phyloP scores from a whole-genome alignment of 192 early-diverging fungal species.

The Coemansia sp. region DNA sequence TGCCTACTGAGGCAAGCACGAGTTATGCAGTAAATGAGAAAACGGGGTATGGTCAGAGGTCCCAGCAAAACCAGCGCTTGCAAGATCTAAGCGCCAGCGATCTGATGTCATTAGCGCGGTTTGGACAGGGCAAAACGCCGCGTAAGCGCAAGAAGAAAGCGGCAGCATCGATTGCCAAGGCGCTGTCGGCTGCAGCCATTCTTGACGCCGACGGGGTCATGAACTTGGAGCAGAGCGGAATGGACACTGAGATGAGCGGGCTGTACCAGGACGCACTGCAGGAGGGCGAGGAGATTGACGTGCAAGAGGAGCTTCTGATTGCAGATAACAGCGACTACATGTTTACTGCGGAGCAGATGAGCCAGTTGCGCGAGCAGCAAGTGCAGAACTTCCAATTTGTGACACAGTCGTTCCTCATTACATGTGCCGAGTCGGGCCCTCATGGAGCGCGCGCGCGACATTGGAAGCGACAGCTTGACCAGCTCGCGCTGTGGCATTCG shows the following conservation, averaged over 20 bases:
- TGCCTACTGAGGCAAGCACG: background rate
- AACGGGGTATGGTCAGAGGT: background rate
- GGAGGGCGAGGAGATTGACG: slow-evolving; percentile 50
- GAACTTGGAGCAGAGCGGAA: slow-evolving; percentile 18
- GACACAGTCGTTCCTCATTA: slow-evolving; percentile 51
- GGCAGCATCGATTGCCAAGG: slow-evolving; percentile 18
- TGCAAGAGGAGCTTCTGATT: slow-evolving; percentile 44
- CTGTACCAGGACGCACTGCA: slow-evolving; percentile 55
- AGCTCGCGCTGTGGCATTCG: slow-evolving; percentile 46
- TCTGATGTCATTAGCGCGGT: slow-evolving; percentile 6
- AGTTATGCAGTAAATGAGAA: background rate
- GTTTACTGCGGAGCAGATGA: slow-evolving; percentile 53
- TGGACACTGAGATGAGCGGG: slow-evolving; percentile 50
- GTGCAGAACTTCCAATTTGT: slow-evolving; percentile 57
- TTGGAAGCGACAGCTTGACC: slow-evolving; percentile 56
- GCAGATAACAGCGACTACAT: slow-evolving; percentile 41
- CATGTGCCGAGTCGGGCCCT: slow-evolving; percentile 40
- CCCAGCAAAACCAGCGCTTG: slow-evolving; percentile 12
- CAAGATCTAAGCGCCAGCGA: slow-evolving; percentile 18
- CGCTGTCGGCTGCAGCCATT: slow-evolving; percentile 15
- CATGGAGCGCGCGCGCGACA: slow-evolving; percentile 34
- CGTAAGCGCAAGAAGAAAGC: slow-evolving; percentile 35
- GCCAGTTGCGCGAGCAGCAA: slow-evolving; percentile 53
- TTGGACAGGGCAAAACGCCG: slow-evolving; percentile 17
- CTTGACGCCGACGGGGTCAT: slow-evolving; percentile 18